These are phyloP conservation scores for Cryptococcus sp. DNA, from an alignment of 1,284 basidiomycete species.

Conservation along the genomic window DNA sequence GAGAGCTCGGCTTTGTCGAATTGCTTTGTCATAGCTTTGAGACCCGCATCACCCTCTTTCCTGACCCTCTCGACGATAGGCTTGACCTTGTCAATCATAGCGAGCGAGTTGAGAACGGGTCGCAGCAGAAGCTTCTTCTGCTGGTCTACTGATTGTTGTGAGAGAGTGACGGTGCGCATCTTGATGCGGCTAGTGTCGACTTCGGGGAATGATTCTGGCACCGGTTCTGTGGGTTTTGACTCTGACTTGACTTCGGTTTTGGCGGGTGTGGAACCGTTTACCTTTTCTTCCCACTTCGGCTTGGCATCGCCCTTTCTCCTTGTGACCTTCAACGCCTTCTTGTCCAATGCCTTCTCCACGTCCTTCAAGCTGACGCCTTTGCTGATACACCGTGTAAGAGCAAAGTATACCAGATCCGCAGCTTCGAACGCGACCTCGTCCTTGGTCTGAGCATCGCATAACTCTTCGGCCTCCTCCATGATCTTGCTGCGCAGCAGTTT, in stretches of 20 bases:
- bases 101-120: slow-evolving; percentile 86
- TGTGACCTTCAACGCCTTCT: slow-evolving; percentile 83
- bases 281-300: slow-evolving; percentile 67
- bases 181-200: slow-evolving; percentile 58
- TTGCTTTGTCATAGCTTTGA: slow-evolving; percentile 87
- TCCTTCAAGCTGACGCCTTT: slow-evolving; percentile 82
- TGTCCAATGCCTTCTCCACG: slow-evolving; percentile 81
- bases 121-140: slow-evolving; percentile 75
- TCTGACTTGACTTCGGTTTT: slow-evolving; percentile 36
- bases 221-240: slow-evolving; percentile 43
- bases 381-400: slow-evolving; percentile 80
- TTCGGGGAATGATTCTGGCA: slow-evolving; percentile 46
- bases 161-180: slow-evolving; percentile 72
- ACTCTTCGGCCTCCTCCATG: slow-evolving; percentile 96
- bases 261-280: slow-evolving; percentile 25
- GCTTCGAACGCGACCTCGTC: slow-evolving; percentile 95
- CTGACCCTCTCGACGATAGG: slow-evolving; percentile 92
- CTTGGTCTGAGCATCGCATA: slow-evolving; percentile 77
- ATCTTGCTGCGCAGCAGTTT: slow-evolving; percentile 87
- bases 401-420: slow-evolving; percentile 94
- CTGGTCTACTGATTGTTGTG: slow-evolving; percentile 60
- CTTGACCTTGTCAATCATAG: slow-evolving; percentile 92
- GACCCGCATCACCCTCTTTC: slow-evolving; percentile 77
- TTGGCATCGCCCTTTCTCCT: slow-evolving; percentile 92
- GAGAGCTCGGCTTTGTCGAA: slow-evolving; percentile 73